Evolutionary conservation across 2,329 filamentous ascomycete species (phyloP), one percentile per base, ranked within the genome.

Genomic region (Beauveria pseudobassiana): DNA sequence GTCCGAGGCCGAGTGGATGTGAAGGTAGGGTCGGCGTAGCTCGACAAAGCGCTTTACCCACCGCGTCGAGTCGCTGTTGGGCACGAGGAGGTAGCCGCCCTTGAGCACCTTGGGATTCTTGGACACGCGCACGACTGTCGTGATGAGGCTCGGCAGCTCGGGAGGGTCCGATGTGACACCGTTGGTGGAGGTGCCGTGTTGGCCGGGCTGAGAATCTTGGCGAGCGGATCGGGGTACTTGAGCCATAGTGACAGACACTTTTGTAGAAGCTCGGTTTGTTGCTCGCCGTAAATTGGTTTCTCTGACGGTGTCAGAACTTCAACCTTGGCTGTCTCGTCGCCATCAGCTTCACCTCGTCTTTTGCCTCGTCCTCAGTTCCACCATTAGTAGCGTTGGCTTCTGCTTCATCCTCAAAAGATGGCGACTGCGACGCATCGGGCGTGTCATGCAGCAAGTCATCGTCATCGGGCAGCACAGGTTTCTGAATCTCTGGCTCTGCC

Each of bases 31-130:
- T 58, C 89, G 84, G 38, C 95, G 86, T 30, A 99, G 83, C 75
- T 99, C 95, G 55, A 97, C 91, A 70, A 96, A 98, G 48, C 93
- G 87, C 68, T 93, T 91, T 30, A 95, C 84, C 95, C 95, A 99
- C 64, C 89, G 85, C 24, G 87, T 89, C 42, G 87, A 90, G 59
- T 90, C 88, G 61, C 87, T 87, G 70, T 92, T 92, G 0, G 92
- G 92, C 3, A 90, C 90, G 49, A 98, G 81, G 18, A 99, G 83
- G 73, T 95, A 96, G 18, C 93, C 93, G 18, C 90, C 87, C 76
- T 96, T 96, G 67, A 96, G 81, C 1, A 95, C 82, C 49, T 84
- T 85, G 1, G 87, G 84, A 67, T 95, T 96, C 75, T 96, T 96
- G 59, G 87, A 83, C 9, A 95, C 84, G 46, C 87, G 84, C 58